Conservation (phyloP, 441 rosid species). For the Isatis lusitanica region DNA sequence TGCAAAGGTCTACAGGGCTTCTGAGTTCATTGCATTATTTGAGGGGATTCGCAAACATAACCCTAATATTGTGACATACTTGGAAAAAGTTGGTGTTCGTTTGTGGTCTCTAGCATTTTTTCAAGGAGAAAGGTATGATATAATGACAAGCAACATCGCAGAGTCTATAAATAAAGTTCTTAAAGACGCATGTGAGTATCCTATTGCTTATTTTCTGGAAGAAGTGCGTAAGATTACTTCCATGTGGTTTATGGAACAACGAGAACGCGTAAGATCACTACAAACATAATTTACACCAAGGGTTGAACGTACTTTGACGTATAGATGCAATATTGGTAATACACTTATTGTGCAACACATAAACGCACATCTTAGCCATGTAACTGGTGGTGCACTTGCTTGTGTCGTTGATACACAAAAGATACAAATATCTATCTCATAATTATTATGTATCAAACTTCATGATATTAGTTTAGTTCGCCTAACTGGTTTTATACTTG, state of each 20-base stretch:
- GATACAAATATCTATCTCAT: background rate
- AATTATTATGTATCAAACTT: background rate
- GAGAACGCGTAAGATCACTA: background rate
- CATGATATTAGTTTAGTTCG: background rate
- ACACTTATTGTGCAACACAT: constrained; percentile 11
- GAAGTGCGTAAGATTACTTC: background rate
- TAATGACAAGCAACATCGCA: background rate
- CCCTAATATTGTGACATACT: background rate
- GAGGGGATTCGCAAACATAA: background rate
- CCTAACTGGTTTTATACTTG: background rate
- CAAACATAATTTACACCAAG: constrained; percentile 5
- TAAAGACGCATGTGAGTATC: background rate
- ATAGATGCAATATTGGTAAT: background rate
- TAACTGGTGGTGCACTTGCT: background rate
- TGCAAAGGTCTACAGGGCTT: background rate
- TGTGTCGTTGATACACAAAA: constrained; percentile 1
- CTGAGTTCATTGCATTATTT: background rate
- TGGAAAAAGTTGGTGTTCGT: background rate
- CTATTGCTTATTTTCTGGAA: background rate
- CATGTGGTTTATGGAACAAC: background rate
- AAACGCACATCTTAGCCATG: background rate
- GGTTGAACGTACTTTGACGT: background rate
- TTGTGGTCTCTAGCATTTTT: constrained; percentile 1
- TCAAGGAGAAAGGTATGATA: background rate
- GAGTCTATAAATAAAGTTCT: background rate